Evolutionary conservation across 441 rosid species (phyloP).

Genomic region (Viola pubescens): DNA sequence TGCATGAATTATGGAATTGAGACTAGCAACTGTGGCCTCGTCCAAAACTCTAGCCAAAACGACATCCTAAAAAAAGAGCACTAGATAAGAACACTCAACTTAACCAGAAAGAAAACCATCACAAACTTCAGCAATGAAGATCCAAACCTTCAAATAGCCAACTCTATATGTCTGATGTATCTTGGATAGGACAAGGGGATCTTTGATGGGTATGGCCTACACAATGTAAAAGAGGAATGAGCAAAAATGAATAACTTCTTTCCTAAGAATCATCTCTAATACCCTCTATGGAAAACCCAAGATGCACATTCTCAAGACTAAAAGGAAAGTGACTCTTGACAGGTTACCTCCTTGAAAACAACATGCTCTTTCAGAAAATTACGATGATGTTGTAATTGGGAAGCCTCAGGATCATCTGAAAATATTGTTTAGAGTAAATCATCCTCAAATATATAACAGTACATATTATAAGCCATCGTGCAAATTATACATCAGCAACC

Average conservation of each 20-base stretch:
- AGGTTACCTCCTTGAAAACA: constrained; percentile 85
- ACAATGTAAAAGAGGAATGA: constrained; percentile 13
- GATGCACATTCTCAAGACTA: neutral
- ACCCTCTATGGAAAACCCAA: neutral
- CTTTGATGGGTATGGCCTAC: constrained; percentile 89
- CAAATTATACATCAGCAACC: neutral
- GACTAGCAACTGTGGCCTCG: constrained; percentile 77
- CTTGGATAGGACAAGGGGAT: constrained; percentile 74
- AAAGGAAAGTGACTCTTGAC: neutral
- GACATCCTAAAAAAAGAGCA: constrained; percentile 63
- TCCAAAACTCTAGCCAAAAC: constrained; percentile 93
- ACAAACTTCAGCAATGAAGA: constrained; percentile 14
- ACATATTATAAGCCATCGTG: neutral
- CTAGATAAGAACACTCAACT: constrained; percentile 18
- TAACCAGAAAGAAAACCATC: constrained; percentile 4
- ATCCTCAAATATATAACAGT: neutral
- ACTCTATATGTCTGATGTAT: constrained; percentile 97
- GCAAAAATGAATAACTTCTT: constrained; percentile 11
- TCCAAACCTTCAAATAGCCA: constrained; percentile 85
- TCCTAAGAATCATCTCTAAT: neutral
- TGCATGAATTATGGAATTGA: constrained; percentile 85
- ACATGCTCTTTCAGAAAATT: constrained; percentile 86
- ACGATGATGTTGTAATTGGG: constrained; percentile 75
- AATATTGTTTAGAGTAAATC: constrained; percentile 19
- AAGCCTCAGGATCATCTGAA: constrained; percentile 87